phyloP scores from a whole-genome alignment of 2,329 filamentous ascomycete genomes.

The Metarhizium robertsii region DNA sequence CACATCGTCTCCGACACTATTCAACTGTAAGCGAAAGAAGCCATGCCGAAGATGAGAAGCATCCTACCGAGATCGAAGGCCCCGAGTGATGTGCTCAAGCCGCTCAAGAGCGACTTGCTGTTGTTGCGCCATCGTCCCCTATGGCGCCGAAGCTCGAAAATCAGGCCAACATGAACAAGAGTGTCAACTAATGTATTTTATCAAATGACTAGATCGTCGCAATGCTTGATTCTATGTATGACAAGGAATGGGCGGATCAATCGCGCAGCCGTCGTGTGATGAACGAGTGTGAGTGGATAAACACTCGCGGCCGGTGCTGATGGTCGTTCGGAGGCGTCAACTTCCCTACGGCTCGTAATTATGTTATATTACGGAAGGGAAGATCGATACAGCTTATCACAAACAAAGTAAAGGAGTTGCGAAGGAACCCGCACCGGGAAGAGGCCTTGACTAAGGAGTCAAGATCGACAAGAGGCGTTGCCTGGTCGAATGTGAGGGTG shows the following conservation, averaged over 20 bases:
- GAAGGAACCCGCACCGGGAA: background rate
- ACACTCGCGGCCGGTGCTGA: background rate
- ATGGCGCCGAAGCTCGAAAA: slow-evolving; percentile 13
- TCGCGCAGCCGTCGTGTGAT: background rate
- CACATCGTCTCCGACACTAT: slow-evolving; percentile 34
- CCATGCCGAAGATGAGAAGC: background rate
- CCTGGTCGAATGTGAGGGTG: background rate
- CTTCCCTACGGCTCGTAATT: background rate
- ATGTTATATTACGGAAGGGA: background rate
- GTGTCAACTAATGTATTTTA: background rate
- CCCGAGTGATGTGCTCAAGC: slow-evolving; percentile 44
- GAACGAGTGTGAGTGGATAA: background rate
- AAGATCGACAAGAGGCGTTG: background rate
- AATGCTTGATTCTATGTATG: background rate
- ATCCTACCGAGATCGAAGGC: slow-evolving; percentile 45
- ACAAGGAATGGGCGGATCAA: background rate
- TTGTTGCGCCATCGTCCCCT: slow-evolving; percentile 32
- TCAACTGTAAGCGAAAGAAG: slow-evolving; percentile 9
- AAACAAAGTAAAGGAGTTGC: background rate
- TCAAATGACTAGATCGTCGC: background rate
- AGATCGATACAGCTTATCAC: background rate
- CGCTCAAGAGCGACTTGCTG: slow-evolving; percentile 45
- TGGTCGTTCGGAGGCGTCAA: background rate
- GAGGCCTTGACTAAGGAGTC: background rate
- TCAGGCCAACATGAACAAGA: slow-evolving; percentile 20